phyloP scores from a whole-genome alignment of 2,329 filamentous ascomycete species.

The Thielaviopsis punctulata region DNA sequence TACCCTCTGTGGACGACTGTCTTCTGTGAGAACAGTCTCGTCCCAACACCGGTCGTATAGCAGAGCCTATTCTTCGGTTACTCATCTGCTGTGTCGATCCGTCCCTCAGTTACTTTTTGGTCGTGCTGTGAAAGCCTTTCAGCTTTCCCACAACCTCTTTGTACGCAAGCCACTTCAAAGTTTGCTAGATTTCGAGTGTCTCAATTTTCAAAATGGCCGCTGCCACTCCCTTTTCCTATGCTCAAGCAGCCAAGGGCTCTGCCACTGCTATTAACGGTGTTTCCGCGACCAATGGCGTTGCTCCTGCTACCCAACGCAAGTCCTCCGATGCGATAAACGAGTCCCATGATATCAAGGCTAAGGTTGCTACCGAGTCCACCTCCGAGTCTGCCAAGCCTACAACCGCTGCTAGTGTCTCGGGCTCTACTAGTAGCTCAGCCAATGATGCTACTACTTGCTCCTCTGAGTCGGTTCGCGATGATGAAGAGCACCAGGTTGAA shows the following conservation, averaged over 20 bases:
- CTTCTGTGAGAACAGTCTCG: not conserved
- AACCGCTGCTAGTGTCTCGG: constrained; percentile 11
- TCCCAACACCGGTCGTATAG: not conserved
- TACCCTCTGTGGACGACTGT: constrained; percentile 9
- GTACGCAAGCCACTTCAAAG: not conserved
- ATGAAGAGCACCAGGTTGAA: constrained; percentile 23
- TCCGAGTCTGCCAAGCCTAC: constrained; percentile 4
- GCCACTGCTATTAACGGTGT: constrained; percentile 2
- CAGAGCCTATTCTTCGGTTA: not conserved
- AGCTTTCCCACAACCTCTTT: not conserved
- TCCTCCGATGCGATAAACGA: constrained; percentile 6
- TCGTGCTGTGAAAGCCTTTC: not conserved
- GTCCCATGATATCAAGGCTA: constrained; percentile 7
- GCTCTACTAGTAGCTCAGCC: constrained; percentile 12
- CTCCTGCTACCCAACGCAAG: not conserved
- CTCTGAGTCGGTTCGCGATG: constrained; percentile 24
- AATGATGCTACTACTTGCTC: constrained; percentile 16
- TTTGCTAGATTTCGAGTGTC: not conserved
- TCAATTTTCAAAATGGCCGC: constrained; percentile 27
- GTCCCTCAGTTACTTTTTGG: not conserved
- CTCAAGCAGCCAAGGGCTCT: constrained; percentile 80
- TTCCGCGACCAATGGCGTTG: not conserved
- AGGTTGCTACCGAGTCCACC: not conserved
- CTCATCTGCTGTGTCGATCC: not conserved
- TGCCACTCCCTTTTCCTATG: constrained; percentile 67